phyloP scores from a whole-genome alignment of 139 green algal species.

The Chlamydomonas sp. region DNA sequence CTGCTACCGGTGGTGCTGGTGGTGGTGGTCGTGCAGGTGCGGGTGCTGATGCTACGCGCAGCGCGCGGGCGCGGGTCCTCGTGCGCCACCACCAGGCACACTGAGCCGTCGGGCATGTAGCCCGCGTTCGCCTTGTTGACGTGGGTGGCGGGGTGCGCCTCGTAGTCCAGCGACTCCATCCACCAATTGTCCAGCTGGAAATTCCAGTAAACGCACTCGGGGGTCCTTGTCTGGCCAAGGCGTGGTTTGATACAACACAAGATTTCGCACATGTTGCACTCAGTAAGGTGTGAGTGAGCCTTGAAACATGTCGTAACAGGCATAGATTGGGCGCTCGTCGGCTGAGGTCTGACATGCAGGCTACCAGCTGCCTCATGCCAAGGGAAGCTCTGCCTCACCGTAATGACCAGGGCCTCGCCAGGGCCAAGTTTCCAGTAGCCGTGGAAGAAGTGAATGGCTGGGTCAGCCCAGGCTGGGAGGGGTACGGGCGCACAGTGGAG shows the following conservation, averaged over 20 bases:
- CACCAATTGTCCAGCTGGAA: constrained; percentile 42
- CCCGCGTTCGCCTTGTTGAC: constrained; percentile 34
- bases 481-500: too few relatives aligned
- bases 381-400: not conserved
- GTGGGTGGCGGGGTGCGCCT: constrained; percentile 12
- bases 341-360: too few relatives aligned
- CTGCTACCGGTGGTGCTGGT: not conserved
- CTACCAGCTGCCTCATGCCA: not conserved
- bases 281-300: too few relatives aligned
- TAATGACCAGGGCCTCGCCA: constrained; percentile 29
- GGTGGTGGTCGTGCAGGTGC: not conserved
- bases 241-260: not conserved
- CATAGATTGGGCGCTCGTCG: too few relatives aligned
- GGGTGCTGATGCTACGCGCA: not conserved
- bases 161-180: constrained; percentile 43
- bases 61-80: not conserved
- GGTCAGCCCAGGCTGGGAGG: constrained; percentile 37
- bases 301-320: too few relatives aligned
- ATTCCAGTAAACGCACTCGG: constrained; percentile 43
- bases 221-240: constrained; percentile 9
- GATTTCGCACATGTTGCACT: too few relatives aligned
- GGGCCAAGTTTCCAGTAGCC: constrained; percentile 26
- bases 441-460: constrained; percentile 41
- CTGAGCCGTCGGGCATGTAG: constrained; percentile 13
- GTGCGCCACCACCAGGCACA: constrained; percentile 30